phyloP scores from a whole-genome alignment of 1,284 basidiomycete species.

The Cryptococcus sp. region DNA sequence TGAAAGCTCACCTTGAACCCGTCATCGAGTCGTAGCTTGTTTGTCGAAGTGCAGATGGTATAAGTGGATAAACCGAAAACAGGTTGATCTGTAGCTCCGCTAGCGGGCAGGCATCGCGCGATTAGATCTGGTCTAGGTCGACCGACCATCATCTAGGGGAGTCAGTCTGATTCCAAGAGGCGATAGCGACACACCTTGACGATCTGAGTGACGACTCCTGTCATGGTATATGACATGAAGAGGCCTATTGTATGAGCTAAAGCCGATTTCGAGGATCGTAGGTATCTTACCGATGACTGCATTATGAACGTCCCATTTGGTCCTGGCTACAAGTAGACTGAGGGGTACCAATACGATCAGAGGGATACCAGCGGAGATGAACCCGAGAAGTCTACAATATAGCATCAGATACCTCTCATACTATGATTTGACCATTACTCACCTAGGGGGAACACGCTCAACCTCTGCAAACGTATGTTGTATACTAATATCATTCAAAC shows the following conservation, averaged over 20 bases:
- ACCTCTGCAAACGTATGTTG: conserved; percentile 66
- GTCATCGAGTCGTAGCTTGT: conserved; percentile 61
- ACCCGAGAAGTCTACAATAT: conserved; percentile 54
- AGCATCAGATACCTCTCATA: conserved; percentile 35
- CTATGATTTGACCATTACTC: conserved; percentile 10
- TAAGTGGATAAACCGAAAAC: conserved; percentile 68
- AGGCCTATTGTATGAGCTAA: conserved; percentile 54
- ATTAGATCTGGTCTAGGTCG: conserved; percentile 82
- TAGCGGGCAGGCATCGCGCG: conserved; percentile 70
- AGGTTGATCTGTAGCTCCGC: conserved; percentile 61
- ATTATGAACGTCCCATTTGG: conserved; percentile 84
- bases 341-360: conserved; percentile 63
- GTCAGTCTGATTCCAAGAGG: no score
- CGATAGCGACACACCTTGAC: conserved; percentile 57
- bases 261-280: neutral
- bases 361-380: conserved; percentile 67
- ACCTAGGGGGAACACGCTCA: conserved; percentile 74
- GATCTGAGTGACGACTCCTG: conserved; percentile 77
- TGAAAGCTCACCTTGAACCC: conserved; percentile 62
- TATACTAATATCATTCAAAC: conserved; percentile 68
- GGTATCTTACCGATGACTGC: conserved; percentile 58
- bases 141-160: conserved; percentile 57
- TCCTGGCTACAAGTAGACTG: conserved; percentile 65
- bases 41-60: conserved; percentile 71
- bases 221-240: conserved; percentile 63